Evolutionary conservation across 192 early-diverging fungal genomes (phyloP), one percentile per base, ranked within the genome.

Genomic region (Coemansia sp.): DNA sequence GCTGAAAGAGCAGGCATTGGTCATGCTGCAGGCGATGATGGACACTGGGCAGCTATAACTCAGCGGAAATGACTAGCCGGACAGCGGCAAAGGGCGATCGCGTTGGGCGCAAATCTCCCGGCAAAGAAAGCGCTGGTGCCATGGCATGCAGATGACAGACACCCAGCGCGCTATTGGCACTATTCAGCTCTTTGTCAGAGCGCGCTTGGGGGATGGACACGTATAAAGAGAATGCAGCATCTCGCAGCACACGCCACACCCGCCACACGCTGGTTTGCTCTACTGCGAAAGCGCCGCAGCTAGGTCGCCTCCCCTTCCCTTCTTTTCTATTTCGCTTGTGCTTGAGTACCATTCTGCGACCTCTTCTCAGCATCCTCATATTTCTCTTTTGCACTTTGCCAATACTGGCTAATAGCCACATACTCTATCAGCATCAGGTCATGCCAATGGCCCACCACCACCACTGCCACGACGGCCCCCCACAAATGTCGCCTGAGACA

Each of bases 241-340:
- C 66, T 29, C 67, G 66, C 71, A 69, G 52, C 74, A 76, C 79
- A 81, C 79, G 79, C 79, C 79, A 81, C 79, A 81, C 71, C 44
- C 74, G 79, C 79, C 74, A 81, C 79, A 81, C 60, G 65, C 65
- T 64, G 57, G 61, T 43, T 53, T 76, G 49, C 64, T 66, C 66
- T 71, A 71, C 78, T 72, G 69, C 62, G 33, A n/a, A 36, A 33
- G 55, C 55, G 27, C 55, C 61, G 31, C 44, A 29, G 52, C 62
- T 46, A 52, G 49, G 44, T 50, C 62, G 43, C 53, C 44, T 65
- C 38, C 49, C 41, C 47, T 67, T 27, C 22, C n/a, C 43, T 61
- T 52, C 52, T 46, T 47, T 61, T 22, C 18, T 38, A 39, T 41
- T 52, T 27, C 49, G 11, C 47, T 68, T 57, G 47, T 62, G 20